These are phyloP conservation scores for Cercospora brassicicola DNA, from an alignment of 2,329 filamentous ascomycete species.

Conservation along the genomic window DNA sequence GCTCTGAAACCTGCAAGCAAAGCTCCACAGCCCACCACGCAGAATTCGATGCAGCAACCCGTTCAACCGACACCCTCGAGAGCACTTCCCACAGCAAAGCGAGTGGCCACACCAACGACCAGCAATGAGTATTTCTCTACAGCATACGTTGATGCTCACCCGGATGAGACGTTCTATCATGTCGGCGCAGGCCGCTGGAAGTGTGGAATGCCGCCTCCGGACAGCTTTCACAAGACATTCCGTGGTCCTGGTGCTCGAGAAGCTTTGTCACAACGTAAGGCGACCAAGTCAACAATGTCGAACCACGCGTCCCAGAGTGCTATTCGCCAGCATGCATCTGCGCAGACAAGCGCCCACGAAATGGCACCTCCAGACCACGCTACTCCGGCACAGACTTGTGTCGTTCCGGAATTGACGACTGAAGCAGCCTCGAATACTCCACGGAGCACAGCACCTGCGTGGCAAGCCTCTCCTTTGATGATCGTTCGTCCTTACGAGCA, in stretches of 20 bases:
- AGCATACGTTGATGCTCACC: conserved; percentile 20
- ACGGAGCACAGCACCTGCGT: background rate
- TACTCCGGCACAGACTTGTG: background rate
- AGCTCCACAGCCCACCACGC: background rate
- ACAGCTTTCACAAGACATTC: conserved; percentile 4
- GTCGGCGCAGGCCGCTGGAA: conserved; percentile 19
- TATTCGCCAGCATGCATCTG: background rate
- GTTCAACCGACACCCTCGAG: background rate
- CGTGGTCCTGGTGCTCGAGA: conserved; percentile 11
- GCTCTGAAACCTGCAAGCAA: background rate
- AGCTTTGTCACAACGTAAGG: background rate
- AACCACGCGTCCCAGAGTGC: background rate
- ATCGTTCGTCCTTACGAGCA: conserved; percentile 4
- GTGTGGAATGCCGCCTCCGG: conserved; percentile 12
- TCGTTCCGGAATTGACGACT: background rate
- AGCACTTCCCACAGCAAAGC: background rate
- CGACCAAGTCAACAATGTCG: background rate
- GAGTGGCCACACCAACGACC: background rate
- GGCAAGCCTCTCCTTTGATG: background rate
- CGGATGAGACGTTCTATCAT: conserved; percentile 24
- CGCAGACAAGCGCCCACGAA: background rate
- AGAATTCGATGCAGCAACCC: background rate
- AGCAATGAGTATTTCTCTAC: conserved; percentile 10
- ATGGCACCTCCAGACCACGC: background rate
- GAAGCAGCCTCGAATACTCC: background rate